Conservation (phyloP, 2,329 filamentous ascomycete species). For the Laburnicola sp. region DNA sequence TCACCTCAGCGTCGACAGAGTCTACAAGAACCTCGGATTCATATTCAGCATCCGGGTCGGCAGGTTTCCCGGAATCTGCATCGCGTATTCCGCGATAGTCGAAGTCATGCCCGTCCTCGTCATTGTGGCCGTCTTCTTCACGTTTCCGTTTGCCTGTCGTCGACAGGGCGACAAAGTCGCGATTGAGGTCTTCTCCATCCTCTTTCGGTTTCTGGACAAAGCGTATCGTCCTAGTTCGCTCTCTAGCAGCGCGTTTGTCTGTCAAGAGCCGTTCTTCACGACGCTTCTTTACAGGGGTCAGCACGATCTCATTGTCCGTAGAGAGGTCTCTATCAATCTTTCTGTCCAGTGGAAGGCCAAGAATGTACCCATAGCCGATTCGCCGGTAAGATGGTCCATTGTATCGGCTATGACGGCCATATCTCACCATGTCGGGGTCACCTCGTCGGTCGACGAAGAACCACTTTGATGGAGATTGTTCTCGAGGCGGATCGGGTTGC, state of each 20-base stretch:
- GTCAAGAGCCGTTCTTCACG: slow-evolving; percentile 53
- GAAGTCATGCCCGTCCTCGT: neutral
- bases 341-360: slow-evolving; percentile 65
- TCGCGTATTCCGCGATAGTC: slow-evolving; percentile 46
- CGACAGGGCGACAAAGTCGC: slow-evolving; percentile 40
- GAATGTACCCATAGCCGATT: slow-evolving; percentile 66
- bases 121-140: slow-evolving; percentile 16
- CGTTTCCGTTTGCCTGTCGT: slow-evolving; percentile 26
- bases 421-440: slow-evolving; percentile 73
- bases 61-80: slow-evolving; percentile 11
- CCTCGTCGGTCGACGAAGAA: slow-evolving; percentile 67
- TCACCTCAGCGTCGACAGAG: slow-evolving; percentile 37
- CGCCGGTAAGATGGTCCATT: slow-evolving; percentile 72
- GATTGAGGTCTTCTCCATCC: slow-evolving; percentile 7
- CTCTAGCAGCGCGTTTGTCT: slow-evolving; percentile 23
- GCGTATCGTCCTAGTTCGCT: slow-evolving; percentile 31
- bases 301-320: slow-evolving; percentile 52
- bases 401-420: slow-evolving; percentile 73
- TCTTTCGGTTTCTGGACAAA: slow-evolving; percentile 23
- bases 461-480: slow-evolving; percentile 10
- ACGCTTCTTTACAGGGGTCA: slow-evolving; percentile 42
- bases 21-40: slow-evolving; percentile 27
- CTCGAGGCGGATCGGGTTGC: slow-evolving; percentile 1
- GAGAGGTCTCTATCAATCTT: slow-evolving; percentile 69
- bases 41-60: slow-evolving; percentile 45